phyloP scores from a whole-genome alignment of 2,329 filamentous ascomycete species.

The Canariomyces notabilis region DNA sequence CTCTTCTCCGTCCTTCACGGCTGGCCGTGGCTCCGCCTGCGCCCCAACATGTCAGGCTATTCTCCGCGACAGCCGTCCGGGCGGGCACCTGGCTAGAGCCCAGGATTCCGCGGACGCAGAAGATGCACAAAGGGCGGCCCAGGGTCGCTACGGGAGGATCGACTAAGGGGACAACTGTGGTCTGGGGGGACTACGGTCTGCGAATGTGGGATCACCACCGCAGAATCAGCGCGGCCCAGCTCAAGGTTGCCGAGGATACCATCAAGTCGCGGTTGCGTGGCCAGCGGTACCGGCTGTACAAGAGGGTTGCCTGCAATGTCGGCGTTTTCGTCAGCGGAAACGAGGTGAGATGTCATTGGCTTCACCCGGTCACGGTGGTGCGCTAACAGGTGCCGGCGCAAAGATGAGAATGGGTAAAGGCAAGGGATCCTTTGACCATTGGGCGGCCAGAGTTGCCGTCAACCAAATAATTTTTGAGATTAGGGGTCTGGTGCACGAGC shows the following conservation, averaged over 20 bases:
- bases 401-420: constrained; percentile 97
- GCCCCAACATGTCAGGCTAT: constrained; percentile 52
- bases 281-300: constrained; percentile 88
- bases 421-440: constrained; percentile 95
- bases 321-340: constrained; percentile 95
- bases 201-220: constrained; percentile 92
- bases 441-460: constrained; percentile 84
- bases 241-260: constrained; percentile 89
- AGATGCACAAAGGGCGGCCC: constrained; percentile 87
- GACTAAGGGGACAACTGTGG: constrained; percentile 85
- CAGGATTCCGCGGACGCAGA: constrained; percentile 67
- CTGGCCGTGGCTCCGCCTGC: constrained; percentile 28
- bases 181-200: constrained; percentile 94
- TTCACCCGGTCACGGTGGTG: background rate
- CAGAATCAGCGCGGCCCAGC: constrained; percentile 76
- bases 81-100: constrained; percentile 78
- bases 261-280: constrained; percentile 85
- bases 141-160: constrained; percentile 88
- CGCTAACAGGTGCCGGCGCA: constrained; percentile 11
- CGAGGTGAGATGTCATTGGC: constrained; percentile 54
- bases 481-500: constrained; percentile 87
- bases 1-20: constrained; percentile 31
- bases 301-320: constrained; percentile 84
- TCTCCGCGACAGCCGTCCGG: constrained; percentile 62
- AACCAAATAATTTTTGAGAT: constrained; percentile 91